A percentile compares a stretch with the other conserved stretches of the same genome.
These are phyloP conservation scores for Ambrosiella beaveri DNA, from an alignment of 2,329 filamentous ascomycete species.

Conservation along the genomic window DNA sequence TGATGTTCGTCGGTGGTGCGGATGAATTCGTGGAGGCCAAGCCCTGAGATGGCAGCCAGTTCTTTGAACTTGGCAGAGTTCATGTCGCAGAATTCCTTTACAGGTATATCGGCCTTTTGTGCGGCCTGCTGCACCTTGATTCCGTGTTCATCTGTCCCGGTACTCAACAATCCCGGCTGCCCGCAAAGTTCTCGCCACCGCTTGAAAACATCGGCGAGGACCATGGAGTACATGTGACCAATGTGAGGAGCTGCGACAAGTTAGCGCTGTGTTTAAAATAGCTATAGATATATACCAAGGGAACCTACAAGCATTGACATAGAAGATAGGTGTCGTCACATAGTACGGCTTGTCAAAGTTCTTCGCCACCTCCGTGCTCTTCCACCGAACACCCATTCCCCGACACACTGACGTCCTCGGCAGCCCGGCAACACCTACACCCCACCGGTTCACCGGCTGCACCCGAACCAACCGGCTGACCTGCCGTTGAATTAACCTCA, in stretches of 20 bases:
- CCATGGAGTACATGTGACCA: conserved; percentile 85
- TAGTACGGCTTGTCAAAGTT: conserved; percentile 49
- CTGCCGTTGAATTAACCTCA: not conserved
- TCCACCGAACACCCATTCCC: not conserved
- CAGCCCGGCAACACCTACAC: not conserved
- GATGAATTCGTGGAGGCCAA: conserved; percentile 65
- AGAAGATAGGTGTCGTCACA: conserved; percentile 93
- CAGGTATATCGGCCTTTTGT: conserved; percentile 46
- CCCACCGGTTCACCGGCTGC: not conserved
- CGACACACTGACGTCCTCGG: not conserved
- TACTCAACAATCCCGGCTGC: conserved; percentile 55
- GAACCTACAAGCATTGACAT: conserved; percentile 73
- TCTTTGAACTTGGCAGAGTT: conserved; percentile 65
- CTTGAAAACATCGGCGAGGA: conserved; percentile 81
- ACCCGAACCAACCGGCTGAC: not conserved
- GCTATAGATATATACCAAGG: not conserved
- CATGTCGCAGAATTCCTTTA: conserved; percentile 75
- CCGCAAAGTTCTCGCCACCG: conserved; percentile 72
- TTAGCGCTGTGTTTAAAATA: conserved; percentile 15
- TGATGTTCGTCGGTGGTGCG: conserved; percentile 78
- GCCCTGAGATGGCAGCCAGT: conserved; percentile 50
- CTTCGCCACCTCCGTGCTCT: not conserved
- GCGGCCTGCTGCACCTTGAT: conserved; percentile 93
- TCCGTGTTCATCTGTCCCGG: conserved; percentile 92
- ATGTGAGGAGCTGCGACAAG: conserved; percentile 60